phyloP scores from a whole-genome alignment of 805 yeast species.

The Wickerhamomyces bisporus region DNA sequence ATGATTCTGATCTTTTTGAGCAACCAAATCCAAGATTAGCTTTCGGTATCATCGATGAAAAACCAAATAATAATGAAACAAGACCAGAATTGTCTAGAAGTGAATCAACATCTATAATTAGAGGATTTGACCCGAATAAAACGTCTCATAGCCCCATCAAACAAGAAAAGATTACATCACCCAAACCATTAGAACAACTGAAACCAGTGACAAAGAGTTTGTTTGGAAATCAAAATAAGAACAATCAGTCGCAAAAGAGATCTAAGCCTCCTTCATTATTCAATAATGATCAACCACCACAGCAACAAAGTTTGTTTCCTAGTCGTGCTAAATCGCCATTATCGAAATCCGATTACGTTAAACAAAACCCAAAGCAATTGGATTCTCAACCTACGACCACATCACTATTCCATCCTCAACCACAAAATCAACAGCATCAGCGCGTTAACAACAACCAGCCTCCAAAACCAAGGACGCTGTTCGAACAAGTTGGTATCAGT shows the following conservation, averaged over 20 bases:
- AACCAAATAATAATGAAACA: background rate
- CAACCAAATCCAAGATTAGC: conserved; percentile 27
- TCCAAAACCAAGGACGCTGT: conserved; percentile 9
- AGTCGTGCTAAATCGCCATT: background rate
- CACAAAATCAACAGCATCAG: conserved; percentile 1
- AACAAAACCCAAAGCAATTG: background rate
- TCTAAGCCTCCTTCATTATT: too few species aligned
- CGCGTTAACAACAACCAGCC: conserved; percentile 2
- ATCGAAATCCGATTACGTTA: background rate
- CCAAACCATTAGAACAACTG: background rate
- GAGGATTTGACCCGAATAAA: conserved; percentile 23
- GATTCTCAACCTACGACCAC: background rate
- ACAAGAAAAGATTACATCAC: background rate
- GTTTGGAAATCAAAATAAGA: conserved; percentile 2
- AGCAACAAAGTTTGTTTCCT: background rate
- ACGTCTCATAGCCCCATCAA: background rate
- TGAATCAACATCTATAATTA: conserved; percentile 23
- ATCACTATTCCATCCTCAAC: conserved; percentile 3
- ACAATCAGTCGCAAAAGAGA: too few species aligned
- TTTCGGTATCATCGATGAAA: conserved; percentile 19
- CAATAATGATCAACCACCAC: background rate
- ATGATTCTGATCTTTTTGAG: conserved; percentile 22
- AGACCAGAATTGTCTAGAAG: conserved; percentile 16
- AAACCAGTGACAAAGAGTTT: conserved; percentile 2
- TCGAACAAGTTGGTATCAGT: conserved; percentile 23